phyloP scores from a whole-genome alignment of 352 stramenopile genomes.

The Globisporangium cederbergense region DNA sequence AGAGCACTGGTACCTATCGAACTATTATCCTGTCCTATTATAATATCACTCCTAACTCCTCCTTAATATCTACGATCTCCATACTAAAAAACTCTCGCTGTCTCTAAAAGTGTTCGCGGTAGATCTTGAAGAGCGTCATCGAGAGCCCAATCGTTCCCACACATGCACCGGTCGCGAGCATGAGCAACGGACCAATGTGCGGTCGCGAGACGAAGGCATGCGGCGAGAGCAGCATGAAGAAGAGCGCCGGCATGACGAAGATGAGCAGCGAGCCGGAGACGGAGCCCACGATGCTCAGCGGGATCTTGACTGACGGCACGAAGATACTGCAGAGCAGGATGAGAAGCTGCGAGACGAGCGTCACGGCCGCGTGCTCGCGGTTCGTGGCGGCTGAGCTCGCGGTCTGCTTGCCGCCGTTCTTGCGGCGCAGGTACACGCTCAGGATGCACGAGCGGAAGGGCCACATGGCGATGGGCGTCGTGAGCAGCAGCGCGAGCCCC shows the following conservation, averaged over 20 bases:
- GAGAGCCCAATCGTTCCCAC: slow-evolving; percentile 42
- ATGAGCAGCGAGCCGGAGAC: slow-evolving; percentile 71
- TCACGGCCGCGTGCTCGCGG: slow-evolving; percentile 44
- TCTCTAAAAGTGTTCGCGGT: slow-evolving; percentile 18
- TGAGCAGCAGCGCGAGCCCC: slow-evolving; percentile 58
- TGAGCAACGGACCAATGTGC: slow-evolving; percentile 53
- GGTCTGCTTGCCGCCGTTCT: slow-evolving; percentile 59
- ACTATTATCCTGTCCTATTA: not conserved
- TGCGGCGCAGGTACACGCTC: slow-evolving; percentile 61
- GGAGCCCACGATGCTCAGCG: slow-evolving; percentile 72
- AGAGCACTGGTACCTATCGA: not conserved
- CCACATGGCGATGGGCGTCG: slow-evolving; percentile 72
- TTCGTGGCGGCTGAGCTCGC: slow-evolving; percentile 51
- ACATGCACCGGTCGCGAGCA: slow-evolving; percentile 47
- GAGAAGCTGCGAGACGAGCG: slow-evolving; percentile 45
- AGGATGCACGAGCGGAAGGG: slow-evolving; percentile 74
- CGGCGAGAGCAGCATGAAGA: slow-evolving; percentile 61
- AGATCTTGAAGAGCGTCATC: slow-evolving; percentile 45
- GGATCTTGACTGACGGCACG: slow-evolving; percentile 74
- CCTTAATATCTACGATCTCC: not conserved
- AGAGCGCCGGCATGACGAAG: slow-evolving; percentile 79
- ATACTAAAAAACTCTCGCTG: not conserved
- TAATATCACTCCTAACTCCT: not conserved
- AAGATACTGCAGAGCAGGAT: slow-evolving; percentile 74
- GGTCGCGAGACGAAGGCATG: slow-evolving; percentile 34